Evolutionary conservation across 306 rosid species (phyloP).

Genomic region (Inga leiocalycina): DNA sequence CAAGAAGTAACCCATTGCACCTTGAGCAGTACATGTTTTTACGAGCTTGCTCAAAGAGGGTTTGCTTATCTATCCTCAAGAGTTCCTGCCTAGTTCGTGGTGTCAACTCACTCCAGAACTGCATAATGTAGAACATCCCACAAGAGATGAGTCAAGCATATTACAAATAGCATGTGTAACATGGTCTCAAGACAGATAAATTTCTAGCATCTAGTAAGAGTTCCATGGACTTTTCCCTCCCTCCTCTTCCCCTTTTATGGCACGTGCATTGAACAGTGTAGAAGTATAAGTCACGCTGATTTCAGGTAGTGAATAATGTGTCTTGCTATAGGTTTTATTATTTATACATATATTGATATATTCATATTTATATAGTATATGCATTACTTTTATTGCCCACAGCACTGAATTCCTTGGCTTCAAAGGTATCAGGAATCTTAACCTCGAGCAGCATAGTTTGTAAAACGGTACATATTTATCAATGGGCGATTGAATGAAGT

Average conservation of each 20-base stretch:
- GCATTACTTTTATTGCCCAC: background rate
- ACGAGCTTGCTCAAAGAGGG: slow-evolving; percentile 91
- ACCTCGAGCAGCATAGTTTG: background rate
- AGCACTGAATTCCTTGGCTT: background rate
- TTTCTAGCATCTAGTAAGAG: background rate
- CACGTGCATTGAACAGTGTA: background rate
- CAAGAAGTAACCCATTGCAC: slow-evolving; percentile 97
- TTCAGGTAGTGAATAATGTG: background rate
- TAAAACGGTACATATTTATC: background rate
- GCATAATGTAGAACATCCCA: slow-evolving; percentile 35
- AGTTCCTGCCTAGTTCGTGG: slow-evolving; percentile 78
- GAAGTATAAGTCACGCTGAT: background rate
- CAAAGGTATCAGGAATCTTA: background rate
- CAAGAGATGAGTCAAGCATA: slow-evolving; percentile 37
- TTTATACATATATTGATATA: too few species aligned
- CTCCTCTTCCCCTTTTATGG: background rate
- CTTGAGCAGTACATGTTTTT: slow-evolving; percentile 99
- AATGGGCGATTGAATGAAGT: background rate
- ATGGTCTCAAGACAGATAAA: slow-evolving; percentile 8
- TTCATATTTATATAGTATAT: too few species aligned
- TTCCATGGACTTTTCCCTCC: background rate
- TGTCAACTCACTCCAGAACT: slow-evolving; percentile 91
- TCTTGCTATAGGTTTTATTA: background rate
- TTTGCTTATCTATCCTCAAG: slow-evolving; percentile 92
- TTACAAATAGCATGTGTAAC: background rate